Evolutionary conservation across 2,329 filamentous ascomycete species (phyloP).

Genomic region (Trichoderma atrobrunneum): DNA sequence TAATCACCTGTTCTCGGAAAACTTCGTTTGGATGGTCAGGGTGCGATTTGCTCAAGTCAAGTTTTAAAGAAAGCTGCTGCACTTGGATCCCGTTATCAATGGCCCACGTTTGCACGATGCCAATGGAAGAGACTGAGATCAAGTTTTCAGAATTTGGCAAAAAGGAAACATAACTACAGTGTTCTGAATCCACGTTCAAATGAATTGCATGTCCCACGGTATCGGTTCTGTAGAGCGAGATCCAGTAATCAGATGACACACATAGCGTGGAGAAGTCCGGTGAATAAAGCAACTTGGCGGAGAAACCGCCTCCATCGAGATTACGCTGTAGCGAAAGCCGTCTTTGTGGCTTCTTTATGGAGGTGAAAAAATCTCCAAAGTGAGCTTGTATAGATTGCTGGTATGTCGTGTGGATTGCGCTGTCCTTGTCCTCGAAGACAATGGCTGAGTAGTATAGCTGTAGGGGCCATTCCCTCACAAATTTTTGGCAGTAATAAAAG

Average conservation of each 20-base stretch:
- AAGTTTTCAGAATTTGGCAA: neutral
- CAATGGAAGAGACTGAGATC: neutral
- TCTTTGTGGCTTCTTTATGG: no score
- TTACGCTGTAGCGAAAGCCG: neutral
- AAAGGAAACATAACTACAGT: neutral
- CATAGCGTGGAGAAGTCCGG: neutral
- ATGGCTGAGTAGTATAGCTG: neutral
- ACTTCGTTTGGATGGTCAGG: no score
- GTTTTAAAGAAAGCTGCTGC: neutral
- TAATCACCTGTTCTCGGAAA: neutral
- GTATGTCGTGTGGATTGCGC: neutral
- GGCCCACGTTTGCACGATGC: neutral
- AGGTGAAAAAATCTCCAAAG: neutral
- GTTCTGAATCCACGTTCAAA: neutral
- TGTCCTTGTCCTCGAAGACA: neutral
- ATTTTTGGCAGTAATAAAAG: neutral
- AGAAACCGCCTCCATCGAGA: accelerated
- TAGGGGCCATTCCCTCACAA: neutral
- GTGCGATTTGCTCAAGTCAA: neutral
- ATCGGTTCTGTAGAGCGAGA: neutral
- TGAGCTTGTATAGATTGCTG: neutral
- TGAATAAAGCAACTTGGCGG: neutral
- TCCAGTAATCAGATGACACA: accelerated
- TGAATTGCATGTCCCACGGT: neutral
- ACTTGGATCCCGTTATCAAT: neutral